Evolutionary conservation across 805 yeast genomes (phyloP), one percentile per base, ranked within the genome.

Genomic region (Ogataea parapolymorpha): DNA sequence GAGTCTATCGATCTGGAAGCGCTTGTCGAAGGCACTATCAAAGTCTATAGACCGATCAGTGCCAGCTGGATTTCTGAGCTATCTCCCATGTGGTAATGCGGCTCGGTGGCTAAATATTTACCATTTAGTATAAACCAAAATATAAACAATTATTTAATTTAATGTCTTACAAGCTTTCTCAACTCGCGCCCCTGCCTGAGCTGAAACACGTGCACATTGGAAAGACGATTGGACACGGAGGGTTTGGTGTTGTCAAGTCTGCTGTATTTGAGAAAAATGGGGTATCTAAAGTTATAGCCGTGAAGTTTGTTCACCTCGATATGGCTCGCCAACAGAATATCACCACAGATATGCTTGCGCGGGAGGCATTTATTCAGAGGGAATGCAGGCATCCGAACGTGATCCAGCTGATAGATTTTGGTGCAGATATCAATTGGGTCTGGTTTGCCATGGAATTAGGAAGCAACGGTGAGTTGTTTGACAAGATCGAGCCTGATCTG

Each of bases 391-490:
- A 82, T 55, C 77, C 74, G 13, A 82, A 84, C 53, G 71, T 84
- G 11, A 72, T 83, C 28, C 70, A 68, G 42, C 65, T 81, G 35
- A 60, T 71, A 16, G 79, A 74, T 50, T 74, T 76, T 46, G 80
- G 79, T 5, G 70, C 75, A 3, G 75, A 79, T 44, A 55, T 60
- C 1, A 71, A 70, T 33, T 84, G 82, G 76, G 62, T 77, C 26
- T 83, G 83, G 77, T 70, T 84, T 44, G 76, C 76, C 3, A 64
- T 84, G 71, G 90, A 84, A 52, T 63, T 79, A 42, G 87, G 88
- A 1, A 71, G 72, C 18, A 85, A 86, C 44, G 93, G 93, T 12
- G 93, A 84, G 60, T 57, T 84, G 15, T 84, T 84, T 57, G 90
- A 83, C 53, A 84, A 83, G 59, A 83, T 84, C 45, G 88, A 82